Evolutionary conservation across 2,329 filamentous ascomycete genomes (phyloP), one percentile per base, ranked within the genome.

Genomic region (Fusarium albosuccineum): DNA sequence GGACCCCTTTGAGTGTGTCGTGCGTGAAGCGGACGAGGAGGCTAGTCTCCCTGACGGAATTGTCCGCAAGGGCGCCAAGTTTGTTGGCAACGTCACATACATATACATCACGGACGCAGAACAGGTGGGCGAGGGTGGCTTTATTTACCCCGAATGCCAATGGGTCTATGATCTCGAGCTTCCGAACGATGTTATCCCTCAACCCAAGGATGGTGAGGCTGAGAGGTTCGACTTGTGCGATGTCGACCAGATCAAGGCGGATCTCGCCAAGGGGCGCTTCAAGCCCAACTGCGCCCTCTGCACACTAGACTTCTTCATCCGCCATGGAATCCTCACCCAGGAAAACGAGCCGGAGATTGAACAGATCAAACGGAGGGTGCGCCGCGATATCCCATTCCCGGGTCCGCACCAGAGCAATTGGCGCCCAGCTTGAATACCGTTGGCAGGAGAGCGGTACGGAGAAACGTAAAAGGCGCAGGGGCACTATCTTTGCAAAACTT

Each of bases 261-360:
- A 90, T 44, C 81, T 99, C 74, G 85, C 84, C 14, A 82, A 83
- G 53, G 93, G 92, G 13, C 87, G 91, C 71, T 99, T 95, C 83
- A 99, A 99, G 83, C 92, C 94, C 3, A 98, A 98, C 77, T 97
- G 94, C 78, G 91, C 92, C 13, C 77, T 96, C 60, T 87, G 97
- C 48, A 81, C 96, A 76, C 80, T 97, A 45, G 94, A 98, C 77
- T 99, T 98, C 81, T 92, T 99, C 76, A 84, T 97, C 70, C 87
- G 95, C 54, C 92, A 94, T 78, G 92, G 92, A 1, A 87, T 97
- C 64, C 75, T 97, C 74, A 97, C 91, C 9, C 79, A 82, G 42
- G 92, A 92, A 71, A 93, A 94, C 75, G 94, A 98, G 81, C 85
- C 86, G 50, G 82, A 95, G 73, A 94, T 91, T 75, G 83, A 91